Base-by-base conservation (phyloP, 1,139 yeast species). In the Nakaseomyces bracarensis region DNA sequence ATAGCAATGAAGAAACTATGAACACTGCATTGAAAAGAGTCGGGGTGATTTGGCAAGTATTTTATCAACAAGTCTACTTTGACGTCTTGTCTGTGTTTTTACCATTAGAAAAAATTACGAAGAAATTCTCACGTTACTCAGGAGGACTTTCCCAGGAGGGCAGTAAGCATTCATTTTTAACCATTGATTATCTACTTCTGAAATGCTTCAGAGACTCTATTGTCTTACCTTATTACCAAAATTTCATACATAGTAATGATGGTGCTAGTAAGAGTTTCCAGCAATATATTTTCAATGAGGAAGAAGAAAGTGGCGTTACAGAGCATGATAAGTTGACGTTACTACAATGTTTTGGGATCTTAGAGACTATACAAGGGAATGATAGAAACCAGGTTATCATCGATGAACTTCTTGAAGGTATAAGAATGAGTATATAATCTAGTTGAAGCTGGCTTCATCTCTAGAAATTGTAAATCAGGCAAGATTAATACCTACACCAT, bases 71-170 rank as follows among this genome's bases (percentile, higher is more conserved):
- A 27, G 67, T 75, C 1, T 63, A 74, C 39, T 77, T 75, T 41
- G 75, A 77, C 49, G 60, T 78, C 36, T 72, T 75, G 43, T 81
- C 80, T 1, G 69, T 76, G 0, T 70, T 79, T 44, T 51, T 77
- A 25, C 85, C 86, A 0, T 52, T 79, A 14, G 81, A 78, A 41
- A 39, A 39, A 13, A 51, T 50, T 26, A 53, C 53, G 14, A 47
- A 44, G 15, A 26, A 38, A 1, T 43, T 47, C 31, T 42, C 43
- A 8, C 40, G 44, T 35, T 49, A 47, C 39, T 35, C 48, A 54
- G 39, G 53, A 54, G 48, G 58, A 60, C 19, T 57, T 61, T 15
- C 53, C 49, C 45, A 63, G 61, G 19, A 67, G 58, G 36, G 23
- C 8, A 46, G 55, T 70, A 34, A 71, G 65, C 52, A 53, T 52